Percentiles rank a stretch among this genome's conserved stretches.
Evolutionary conservation across 495 filamentous ascomycete species (phyloP).

Genomic region (Durotheca rogersii): DNA sequence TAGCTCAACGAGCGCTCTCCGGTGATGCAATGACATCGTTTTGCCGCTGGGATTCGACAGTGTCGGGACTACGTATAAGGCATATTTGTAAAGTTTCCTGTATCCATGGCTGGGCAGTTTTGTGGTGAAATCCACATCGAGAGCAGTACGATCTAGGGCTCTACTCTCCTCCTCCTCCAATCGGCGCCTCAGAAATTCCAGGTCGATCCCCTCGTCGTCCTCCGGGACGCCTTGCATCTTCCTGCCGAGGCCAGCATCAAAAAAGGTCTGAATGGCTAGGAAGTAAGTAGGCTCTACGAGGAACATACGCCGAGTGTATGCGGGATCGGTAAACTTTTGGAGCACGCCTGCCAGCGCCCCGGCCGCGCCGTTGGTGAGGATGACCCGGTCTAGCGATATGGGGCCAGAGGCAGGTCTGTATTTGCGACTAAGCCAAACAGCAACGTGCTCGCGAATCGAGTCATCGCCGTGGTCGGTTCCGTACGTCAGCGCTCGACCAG

Average conservation of each 20-base stretch:
- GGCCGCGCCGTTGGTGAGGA: constrained; percentile 69
- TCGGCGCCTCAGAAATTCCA: constrained; percentile 52
- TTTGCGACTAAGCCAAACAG: constrained; percentile 62
- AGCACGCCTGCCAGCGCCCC: constrained; percentile 68
- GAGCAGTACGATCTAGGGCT: constrained; percentile 4
- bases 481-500: constrained; percentile 59
- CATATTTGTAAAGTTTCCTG: constrained; percentile 66
- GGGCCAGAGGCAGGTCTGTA: constrained; percentile 50
- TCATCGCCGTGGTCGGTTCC: constrained; percentile 70
- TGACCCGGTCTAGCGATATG: constrained; percentile 57
- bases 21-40: constrained; percentile 62
- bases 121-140: background rate
- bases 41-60: constrained; percentile 73
- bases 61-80: constrained; percentile 76
- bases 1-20: constrained; percentile 61
- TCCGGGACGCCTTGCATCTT: constrained; percentile 63
- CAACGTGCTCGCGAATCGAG: constrained; percentile 58
- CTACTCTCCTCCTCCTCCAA: constrained; percentile 44
- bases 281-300: constrained; percentile 74
- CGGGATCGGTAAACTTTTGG: constrained; percentile 68
- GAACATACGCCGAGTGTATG: constrained; percentile 70
- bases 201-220: constrained; percentile 66
- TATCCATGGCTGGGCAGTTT: constrained; percentile 34
- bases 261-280: constrained; percentile 68
- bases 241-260: constrained; percentile 63